Conservation (phyloP, 352 stramenopile genomes). For the Phytopythium helicoides region DNA sequence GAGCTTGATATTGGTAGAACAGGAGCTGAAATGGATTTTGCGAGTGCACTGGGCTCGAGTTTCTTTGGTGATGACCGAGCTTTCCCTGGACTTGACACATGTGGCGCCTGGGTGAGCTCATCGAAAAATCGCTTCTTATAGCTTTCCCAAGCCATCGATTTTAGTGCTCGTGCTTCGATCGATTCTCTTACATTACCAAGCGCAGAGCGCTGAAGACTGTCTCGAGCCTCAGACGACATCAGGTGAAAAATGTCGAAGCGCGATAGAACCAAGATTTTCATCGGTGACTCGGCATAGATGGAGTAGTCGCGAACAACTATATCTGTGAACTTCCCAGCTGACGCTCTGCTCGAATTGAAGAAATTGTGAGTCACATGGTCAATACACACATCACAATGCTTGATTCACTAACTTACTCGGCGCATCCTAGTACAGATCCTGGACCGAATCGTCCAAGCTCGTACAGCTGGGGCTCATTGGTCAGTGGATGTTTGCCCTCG, state of each 20-base stretch:
- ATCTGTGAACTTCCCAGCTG: constrained; percentile 78
- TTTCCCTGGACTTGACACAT: neutral
- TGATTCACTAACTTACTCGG: constrained; percentile 47
- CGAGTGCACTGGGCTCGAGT: constrained; percentile 1
- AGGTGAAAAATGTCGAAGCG: constrained; percentile 85
- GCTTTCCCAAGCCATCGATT: constrained; percentile 75
- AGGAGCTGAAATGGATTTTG: constrained; percentile 33
- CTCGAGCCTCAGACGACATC: constrained; percentile 63
- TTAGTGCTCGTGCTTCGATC: constrained; percentile 67
- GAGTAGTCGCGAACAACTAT: constrained; percentile 77
- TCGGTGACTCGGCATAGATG: constrained; percentile 68
- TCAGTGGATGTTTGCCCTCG: constrained; percentile 76
- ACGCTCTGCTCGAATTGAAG: constrained; percentile 35
- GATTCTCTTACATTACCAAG: constrained; percentile 56
- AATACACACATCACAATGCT: no score
- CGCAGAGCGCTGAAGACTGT: constrained; percentile 65
- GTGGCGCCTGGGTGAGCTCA: constrained; percentile 34
- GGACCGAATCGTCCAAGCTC: constrained; percentile 68
- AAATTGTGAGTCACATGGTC: no score
- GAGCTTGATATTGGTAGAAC: constrained; percentile 12
- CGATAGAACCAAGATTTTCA: constrained; percentile 80
- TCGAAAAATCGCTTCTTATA: constrained; percentile 67
- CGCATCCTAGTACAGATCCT: constrained; percentile 76
- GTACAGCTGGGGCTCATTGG: constrained; percentile 52
- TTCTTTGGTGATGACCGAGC: neutral